Evolutionary conservation across 208 protist genomes (phyloP), one percentile per base, ranked within the genome.

Genomic region (Wallacemonas collosoma): DNA sequence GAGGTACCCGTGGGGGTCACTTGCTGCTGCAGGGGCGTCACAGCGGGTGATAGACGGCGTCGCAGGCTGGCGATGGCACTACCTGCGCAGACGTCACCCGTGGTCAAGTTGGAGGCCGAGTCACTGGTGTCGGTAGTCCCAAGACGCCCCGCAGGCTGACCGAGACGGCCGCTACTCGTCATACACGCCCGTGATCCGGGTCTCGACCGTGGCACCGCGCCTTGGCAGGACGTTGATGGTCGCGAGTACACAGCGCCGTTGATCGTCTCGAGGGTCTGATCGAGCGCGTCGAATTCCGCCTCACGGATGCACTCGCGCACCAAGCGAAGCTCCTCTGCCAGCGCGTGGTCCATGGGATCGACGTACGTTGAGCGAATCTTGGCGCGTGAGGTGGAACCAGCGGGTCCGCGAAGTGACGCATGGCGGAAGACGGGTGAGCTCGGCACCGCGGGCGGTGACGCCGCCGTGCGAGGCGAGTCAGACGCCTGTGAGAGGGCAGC

Each of bases 231-330:
- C 39, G 87, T 92, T 2, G 87, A 83, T 2, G 87, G 87, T 1
- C 91, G 79, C 36, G 81, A 77, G 77, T 88, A 94, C 8, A 87
- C 26, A 6, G n/a, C 68, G 7, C 67, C 62, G 54, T 86, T 90
- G 17, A 76, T 71, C 39, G 73, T 77, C 14, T 84, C 83, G 1
- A 93, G 66, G 0, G 83, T 79, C 26, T 77, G 72, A 15, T 81
- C 75, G 8, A 96, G 81, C 1, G 74, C 64, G 58, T 94, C 91
- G 63, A 77, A 75, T 15, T 86, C 84, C 57, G 61, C 86, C 45
- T 89, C 82, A 3, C 89, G 91, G 63, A 94, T 82, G 69, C 85
- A 93, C 58, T 85, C 75, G 65, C 90, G 85, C 39, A 96, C 68
- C 3, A 96, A 82, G 6, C 83, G 80, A 44, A 94, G 85, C 67